phyloP scores from a whole-genome alignment of 1,139 yeast genomes.

The Kodamaea fungicola region DNA sequence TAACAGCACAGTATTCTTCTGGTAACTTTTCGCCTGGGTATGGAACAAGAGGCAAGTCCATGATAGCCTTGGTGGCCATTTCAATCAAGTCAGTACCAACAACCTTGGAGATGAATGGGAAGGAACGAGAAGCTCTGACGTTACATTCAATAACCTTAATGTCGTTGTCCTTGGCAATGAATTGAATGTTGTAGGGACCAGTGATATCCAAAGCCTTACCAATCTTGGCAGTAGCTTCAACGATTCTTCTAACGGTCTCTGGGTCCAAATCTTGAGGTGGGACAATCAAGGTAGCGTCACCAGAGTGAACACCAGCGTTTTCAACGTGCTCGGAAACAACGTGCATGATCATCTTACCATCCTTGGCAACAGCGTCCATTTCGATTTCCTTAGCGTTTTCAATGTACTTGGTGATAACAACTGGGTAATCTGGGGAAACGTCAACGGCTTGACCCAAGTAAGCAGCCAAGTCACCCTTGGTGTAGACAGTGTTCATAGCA shows the following conservation, averaged over 20 bases:
- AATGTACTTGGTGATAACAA: slow-evolving; percentile 93
- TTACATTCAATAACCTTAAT: slow-evolving; percentile 98
- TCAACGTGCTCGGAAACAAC: slow-evolving; percentile 98
- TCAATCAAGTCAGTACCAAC: slow-evolving; percentile 96
- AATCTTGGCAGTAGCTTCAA: slow-evolving; percentile 92
- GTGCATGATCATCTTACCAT: slow-evolving; percentile 94
- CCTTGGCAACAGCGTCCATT: slow-evolving; percentile 97
- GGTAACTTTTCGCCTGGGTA: slow-evolving; percentile 89
- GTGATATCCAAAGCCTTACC: slow-evolving; percentile 95
- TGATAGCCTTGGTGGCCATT: slow-evolving; percentile 94
- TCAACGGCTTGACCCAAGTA: slow-evolving; percentile 93
- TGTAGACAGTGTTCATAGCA: slow-evolving; percentile 96
- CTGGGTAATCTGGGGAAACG: slow-evolving; percentile 97
- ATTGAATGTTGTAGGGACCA: slow-evolving; percentile 98
- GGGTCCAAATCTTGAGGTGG: slow-evolving; percentile 96
- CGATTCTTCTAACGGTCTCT: slow-evolving; percentile 87
- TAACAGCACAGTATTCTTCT: slow-evolving; percentile 91
- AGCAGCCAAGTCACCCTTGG: slow-evolving; percentile 82
- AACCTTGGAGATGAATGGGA: slow-evolving; percentile 98
- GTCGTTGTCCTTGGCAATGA: slow-evolving; percentile 86
- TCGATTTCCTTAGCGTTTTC: slow-evolving; percentile 98
- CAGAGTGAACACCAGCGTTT: slow-evolving; percentile 99
- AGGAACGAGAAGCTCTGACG: slow-evolving; percentile 96
- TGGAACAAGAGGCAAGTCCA: slow-evolving; percentile 83
- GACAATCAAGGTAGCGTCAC: slow-evolving; percentile 96